Evolutionary conservation across 805 yeast species (phyloP), one percentile per base, ranked within the genome.

Genomic region (Ogataea trehaloabstinens): DNA sequence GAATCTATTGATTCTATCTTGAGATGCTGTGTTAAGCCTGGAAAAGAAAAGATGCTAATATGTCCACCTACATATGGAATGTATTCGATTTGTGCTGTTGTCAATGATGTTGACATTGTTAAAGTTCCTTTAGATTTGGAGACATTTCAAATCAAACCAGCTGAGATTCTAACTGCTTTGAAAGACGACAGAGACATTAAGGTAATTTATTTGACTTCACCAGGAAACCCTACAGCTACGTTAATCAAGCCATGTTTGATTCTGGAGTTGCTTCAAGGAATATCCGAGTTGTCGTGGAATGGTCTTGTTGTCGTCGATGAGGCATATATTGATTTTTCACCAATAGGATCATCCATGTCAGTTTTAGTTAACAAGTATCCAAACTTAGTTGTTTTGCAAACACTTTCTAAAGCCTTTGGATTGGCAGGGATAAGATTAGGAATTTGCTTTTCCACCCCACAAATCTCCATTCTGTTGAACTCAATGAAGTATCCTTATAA

Each of bases 31-130:
- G 86, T 96, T 55, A 68, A 63, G 4, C 99, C 99, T 2, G 85
- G 85, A 2, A 71, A 69, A 46, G 96, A 90, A 44, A 91, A 88
- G 59, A 64, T 93, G 56, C 65, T 93, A 51, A 78, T 79, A 2
- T 82, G 95, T 60, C 96, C 98, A 3, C 98, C 99, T 30, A 93
- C 99, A 0, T 93, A 93, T 57, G 97, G 98, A 5, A 93, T 93
- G 99, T 93, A 93, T 70, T 67, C 85, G 4, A 90, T 93, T 24
- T 84, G 95, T 57, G 95, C 97, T 2, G 77, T 79, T 20, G 84
- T 93, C 42, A 93, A 93, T 56, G 98, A 93, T 53, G 85, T 91
- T 7, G 86, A 72, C 19, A 70, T 85, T 28, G 87, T 79, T 12
- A 71, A 75, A 43, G 90, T 88, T 13, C 90, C 95, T 6, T 73